Conservation (phyloP, 108 stramenopile genomes). For the Cyclotella distinguenda region DNA sequence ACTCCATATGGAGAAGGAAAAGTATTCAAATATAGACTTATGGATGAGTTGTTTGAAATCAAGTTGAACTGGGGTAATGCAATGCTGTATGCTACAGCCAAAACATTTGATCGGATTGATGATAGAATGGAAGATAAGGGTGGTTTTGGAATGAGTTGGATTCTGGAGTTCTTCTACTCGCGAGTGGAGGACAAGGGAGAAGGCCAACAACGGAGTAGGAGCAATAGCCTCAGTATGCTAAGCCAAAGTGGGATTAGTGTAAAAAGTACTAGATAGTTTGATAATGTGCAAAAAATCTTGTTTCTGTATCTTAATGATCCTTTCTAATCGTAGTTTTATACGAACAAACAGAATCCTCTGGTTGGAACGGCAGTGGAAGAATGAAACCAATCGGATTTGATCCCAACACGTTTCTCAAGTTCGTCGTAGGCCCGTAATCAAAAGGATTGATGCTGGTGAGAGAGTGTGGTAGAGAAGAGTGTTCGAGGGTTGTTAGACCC, state of each 20-base stretch:
- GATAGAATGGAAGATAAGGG: conserved; percentile 72
- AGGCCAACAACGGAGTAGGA: conserved; percentile 65
- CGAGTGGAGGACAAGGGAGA: conserved; percentile 28
- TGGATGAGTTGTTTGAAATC: conserved; percentile 72
- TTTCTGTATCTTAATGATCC: not conserved
- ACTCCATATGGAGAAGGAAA: conserved; percentile 86
- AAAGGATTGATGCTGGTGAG: conserved; percentile 20
- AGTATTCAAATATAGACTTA: conserved; percentile 59
- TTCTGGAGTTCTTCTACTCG: conserved; percentile 73
- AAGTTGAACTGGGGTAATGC: conserved; percentile 70
- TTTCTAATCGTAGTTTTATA: conserved; percentile 12
- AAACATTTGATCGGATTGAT: conserved; percentile 79
- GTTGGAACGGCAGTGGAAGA: conserved; percentile 17
- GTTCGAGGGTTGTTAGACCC: conserved; percentile 42
- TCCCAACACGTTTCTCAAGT: conserved; percentile 32
- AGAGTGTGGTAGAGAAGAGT: conserved; percentile 16
- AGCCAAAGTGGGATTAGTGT: conserved; percentile 46
- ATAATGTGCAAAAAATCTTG: not conserved
- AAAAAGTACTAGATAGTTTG: conserved; percentile 21
- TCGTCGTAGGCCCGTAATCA: conserved; percentile 30
- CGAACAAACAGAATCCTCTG: not conserved
- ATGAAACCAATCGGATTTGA: conserved; percentile 2
- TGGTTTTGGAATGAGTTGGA: conserved; percentile 83
- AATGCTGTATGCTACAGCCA: conserved; percentile 70
- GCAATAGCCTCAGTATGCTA: conserved; percentile 68